Conservation (phyloP, 2,329 filamentous ascomycete species). For the Allantophomopsis lycopodina region DNA sequence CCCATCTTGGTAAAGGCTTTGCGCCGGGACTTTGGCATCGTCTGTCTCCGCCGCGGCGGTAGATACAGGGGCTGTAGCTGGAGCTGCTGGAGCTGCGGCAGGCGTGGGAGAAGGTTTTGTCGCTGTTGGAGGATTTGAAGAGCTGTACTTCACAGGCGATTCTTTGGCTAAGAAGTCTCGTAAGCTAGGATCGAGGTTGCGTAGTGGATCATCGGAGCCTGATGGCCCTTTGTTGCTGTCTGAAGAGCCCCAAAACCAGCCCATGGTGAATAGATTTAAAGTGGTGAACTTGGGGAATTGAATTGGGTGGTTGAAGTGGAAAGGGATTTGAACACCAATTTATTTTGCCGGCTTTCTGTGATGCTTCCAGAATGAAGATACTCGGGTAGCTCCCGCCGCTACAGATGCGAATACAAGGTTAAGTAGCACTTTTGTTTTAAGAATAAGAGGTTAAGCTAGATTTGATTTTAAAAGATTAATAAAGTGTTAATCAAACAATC, state of each 20-base stretch:
- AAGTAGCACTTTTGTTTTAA: too few relatives aligned
- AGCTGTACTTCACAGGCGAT: constrained; percentile 35
- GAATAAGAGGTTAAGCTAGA: too few relatives aligned
- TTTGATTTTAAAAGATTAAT: too few relatives aligned
- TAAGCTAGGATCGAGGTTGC: constrained; percentile 48
- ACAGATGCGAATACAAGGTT: background rate
- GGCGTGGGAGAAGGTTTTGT: constrained; percentile 1
- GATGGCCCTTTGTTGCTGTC: constrained; percentile 7
- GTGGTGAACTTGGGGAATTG: background rate
- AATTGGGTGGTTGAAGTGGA: too few relatives aligned
- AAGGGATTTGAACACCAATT: too few relatives aligned
- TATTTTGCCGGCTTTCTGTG: too few relatives aligned
- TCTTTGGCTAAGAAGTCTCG: constrained; percentile 54
- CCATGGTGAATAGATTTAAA: constrained; percentile 11
- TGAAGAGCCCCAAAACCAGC: constrained; percentile 19
- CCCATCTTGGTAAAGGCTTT: constrained; percentile 54
- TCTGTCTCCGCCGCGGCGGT: constrained; percentile 1
- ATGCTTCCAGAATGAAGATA: too few relatives aligned
- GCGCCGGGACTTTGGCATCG: constrained; percentile 9
- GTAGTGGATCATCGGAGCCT: constrained; percentile 34
- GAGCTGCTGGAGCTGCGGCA: background rate
- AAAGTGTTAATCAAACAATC: too few relatives aligned
- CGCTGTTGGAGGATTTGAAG: constrained; percentile 8
- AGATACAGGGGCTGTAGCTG: constrained; percentile 2
- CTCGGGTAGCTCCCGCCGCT: background rate